Base-by-base conservation (phyloP, 2,329 filamentous ascomycete genomes). In the Paecilomyces fulvus region DNA sequence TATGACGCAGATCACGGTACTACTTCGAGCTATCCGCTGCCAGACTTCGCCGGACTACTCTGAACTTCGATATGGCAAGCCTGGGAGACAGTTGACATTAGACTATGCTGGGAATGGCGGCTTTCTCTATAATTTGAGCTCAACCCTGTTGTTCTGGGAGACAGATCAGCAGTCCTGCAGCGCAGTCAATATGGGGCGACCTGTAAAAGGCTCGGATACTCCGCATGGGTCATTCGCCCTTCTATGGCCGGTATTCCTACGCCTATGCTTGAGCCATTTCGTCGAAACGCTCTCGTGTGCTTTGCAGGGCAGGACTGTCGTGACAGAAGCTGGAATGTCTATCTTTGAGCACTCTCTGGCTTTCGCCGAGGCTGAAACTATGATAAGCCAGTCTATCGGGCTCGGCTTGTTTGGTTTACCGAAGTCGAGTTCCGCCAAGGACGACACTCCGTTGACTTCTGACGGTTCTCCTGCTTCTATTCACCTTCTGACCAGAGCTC, bases 331-430 rank as follows among this genome's bases (percentile, higher is more conserved):
- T 1, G 92, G 91, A 17, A 96, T 97, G 89, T 96, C 92, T 0
- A 82, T 96, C 1, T 96, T 97, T 65, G 94, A 99, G 70, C 92
- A 96, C 67, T 96, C 92, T 0, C 79, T 99, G 8, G 92, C 92
- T 2, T 99, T 97, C 74, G 90, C 92, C 10, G 94, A 99, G 72
- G 92, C 92, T 8, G 94, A 99, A 70, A 87, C 89, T 30, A 88
- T 92, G 61, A 86, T 96, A 50, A 86, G 86, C 64, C 89, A 86
- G 61, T 88, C 91, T 53, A 81, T 96, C 12, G 87, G 87, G 11
- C 83, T 91, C 71, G 84, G 86, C 0, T 65, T 84, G 0, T 87
- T 89, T 65, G 78, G 80, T 23, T 66, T 77, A 61, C 68, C 80
- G 56, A 77, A 78, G 70, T 56, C 69, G 51, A 67, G 62, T 55